Percentiles rank a stretch among this genome's conserved stretches.
These are phyloP conservation scores for Coemansia sp. DNA, from an alignment of 192 early-diverging fungal species.

Conservation along the genomic window DNA sequence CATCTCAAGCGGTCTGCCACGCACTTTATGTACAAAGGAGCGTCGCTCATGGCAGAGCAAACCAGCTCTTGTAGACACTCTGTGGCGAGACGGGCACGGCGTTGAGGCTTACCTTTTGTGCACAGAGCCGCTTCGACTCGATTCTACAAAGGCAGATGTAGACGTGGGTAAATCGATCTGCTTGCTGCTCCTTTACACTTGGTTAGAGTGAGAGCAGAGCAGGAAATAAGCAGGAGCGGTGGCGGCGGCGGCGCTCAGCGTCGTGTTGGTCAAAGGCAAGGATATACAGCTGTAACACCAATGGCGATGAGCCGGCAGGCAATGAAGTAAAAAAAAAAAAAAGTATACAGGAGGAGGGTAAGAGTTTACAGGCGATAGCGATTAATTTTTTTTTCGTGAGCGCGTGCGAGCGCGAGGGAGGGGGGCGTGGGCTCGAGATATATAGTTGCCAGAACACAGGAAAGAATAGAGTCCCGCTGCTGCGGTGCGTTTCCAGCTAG, in stretches of 20 bases:
- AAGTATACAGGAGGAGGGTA: neutral
- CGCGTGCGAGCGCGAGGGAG: neutral
- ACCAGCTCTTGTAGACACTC: too few species aligned
- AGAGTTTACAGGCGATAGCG: neutral
- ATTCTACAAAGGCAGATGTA: neutral
- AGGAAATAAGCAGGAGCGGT: neutral
- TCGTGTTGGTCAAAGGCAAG: neutral
- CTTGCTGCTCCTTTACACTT: neutral
- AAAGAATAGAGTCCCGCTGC: neutral
- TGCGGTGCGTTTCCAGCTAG: neutral
- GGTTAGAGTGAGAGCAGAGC: neutral
- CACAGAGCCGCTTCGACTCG: neutral
- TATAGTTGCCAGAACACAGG: neutral
- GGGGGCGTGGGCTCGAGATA: neutral
- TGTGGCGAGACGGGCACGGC: neutral
- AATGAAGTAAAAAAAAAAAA: neutral
- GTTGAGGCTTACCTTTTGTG: neutral
- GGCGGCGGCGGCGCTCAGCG: neutral
- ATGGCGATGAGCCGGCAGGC: neutral
- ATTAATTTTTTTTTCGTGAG: too few species aligned
- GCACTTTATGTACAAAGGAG: slow-evolving; percentile 1
- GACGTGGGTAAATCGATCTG: neutral
- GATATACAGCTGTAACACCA: neutral
- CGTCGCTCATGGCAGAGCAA: neutral
- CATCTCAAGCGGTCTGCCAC: neutral